Evolutionary conservation across 192 early-diverging fungal species (phyloP).

Genomic region (Rhizoclosmatium globosum): DNA sequence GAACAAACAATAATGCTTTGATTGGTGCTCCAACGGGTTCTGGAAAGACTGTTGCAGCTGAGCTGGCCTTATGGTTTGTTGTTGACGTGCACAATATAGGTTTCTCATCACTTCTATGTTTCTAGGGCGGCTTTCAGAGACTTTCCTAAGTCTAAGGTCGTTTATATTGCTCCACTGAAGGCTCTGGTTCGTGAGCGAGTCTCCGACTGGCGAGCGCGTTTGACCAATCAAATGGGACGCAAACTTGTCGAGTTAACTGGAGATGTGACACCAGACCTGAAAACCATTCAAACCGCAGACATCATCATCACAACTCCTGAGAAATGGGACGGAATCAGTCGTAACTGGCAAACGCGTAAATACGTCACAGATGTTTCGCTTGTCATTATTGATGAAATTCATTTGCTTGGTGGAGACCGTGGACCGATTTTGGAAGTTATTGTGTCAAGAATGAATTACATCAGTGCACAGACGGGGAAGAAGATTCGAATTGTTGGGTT

Average conservation of each 20-base stretch:
- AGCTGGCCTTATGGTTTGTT: slow-evolving; percentile 89
- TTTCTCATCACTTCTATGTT: not conserved
- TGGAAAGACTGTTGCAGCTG: slow-evolving; percentile 97
- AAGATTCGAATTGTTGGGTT: slow-evolving; percentile 93
- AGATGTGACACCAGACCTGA: slow-evolving; percentile 92
- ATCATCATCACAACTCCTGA: slow-evolving; percentile 99
- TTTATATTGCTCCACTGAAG: slow-evolving; percentile 98
- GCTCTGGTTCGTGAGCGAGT: slow-evolving; percentile 97
- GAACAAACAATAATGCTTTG: slow-evolving; percentile 82
- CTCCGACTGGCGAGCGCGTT: slow-evolving; percentile 82
- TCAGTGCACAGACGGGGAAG: slow-evolving; percentile 77
- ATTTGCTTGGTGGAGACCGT: slow-evolving; percentile 94
- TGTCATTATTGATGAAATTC: slow-evolving; percentile 99
- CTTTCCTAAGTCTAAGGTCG: slow-evolving; percentile 82
- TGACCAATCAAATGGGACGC: slow-evolving; percentile 76
- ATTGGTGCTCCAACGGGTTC: slow-evolving; percentile 98
- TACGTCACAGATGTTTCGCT: slow-evolving; percentile 91
- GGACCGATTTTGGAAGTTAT: slow-evolving; percentile 98
- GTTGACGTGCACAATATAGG: not conserved
- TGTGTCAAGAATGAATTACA: slow-evolving; percentile 98
- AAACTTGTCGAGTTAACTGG: slow-evolving; percentile 94
- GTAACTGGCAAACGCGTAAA: slow-evolving; percentile 87
- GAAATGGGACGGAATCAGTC: slow-evolving; percentile 98
- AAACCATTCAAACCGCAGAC: slow-evolving; percentile 86
- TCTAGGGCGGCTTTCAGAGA: slow-evolving; percentile 79